phyloP scores from a whole-genome alignment of 73 alveolate species.

The Strombidium stylifer region DNA sequence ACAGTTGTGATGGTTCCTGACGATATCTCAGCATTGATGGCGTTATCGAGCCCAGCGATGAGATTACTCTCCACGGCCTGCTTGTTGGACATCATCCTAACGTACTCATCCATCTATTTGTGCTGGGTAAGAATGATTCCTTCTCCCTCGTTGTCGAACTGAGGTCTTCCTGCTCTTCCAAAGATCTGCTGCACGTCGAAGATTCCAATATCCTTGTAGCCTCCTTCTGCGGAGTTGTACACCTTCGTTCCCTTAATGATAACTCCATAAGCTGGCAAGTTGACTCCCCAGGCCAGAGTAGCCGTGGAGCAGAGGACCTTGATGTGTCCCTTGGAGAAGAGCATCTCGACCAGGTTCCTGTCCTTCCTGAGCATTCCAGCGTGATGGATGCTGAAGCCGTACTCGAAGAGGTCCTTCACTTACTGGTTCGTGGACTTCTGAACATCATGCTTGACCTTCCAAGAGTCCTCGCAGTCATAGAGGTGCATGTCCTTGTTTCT shows the following conservation, averaged over 20 bases:
- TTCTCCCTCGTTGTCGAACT: slow-evolving; percentile 97
- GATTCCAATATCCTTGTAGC: slow-evolving; percentile 93
- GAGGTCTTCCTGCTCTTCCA: slow-evolving; percentile 99
- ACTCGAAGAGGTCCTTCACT: slow-evolving; percentile 74
- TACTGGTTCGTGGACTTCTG: slow-evolving; percentile 68
- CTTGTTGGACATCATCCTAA: slow-evolving; percentile 85
- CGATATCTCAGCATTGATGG: slow-evolving; percentile 75
- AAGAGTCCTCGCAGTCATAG: slow-evolving; percentile 78
- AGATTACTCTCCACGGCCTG: slow-evolving; percentile 82
- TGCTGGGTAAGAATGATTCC: slow-evolving; percentile 87
- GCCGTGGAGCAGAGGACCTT: slow-evolving; percentile 96
- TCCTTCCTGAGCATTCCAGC: slow-evolving; percentile 98
- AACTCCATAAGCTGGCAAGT: slow-evolving; percentile 98
- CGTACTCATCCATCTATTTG: slow-evolving; percentile 79
- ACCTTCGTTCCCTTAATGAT: slow-evolving; percentile 97
- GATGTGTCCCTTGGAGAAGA: slow-evolving; percentile 88
- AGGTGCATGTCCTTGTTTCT: slow-evolving; percentile 64
- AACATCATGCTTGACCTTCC: slow-evolving; percentile 62
- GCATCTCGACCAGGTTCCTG: slow-evolving; percentile 84
- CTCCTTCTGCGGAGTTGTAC: slow-evolving; percentile 93
- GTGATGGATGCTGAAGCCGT: slow-evolving; percentile 98
- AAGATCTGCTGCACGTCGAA: slow-evolving; percentile 98
- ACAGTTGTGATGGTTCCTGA: slow-evolving; percentile 76
- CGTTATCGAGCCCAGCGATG: slow-evolving; percentile 45
- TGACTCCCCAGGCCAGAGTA: slow-evolving; percentile 99